Conservation (phyloP, 139 green algal genomes). For the Chlamydomonas asymmetrica region DNA sequence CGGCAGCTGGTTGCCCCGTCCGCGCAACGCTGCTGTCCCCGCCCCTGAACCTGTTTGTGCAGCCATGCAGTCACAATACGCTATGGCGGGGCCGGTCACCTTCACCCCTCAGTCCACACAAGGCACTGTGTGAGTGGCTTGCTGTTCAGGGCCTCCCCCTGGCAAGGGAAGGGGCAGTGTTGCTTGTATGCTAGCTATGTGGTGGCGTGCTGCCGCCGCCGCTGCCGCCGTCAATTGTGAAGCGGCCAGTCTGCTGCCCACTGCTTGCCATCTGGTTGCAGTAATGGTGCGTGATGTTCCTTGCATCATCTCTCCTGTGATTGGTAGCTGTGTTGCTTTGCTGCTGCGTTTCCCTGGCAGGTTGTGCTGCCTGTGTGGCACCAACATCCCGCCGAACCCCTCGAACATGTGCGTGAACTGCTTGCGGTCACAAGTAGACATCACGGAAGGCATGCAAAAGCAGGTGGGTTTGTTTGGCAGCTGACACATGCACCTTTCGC, state of each 20-base stretch:
- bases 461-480: slow-evolving; percentile 26
- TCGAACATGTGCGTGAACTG: slow-evolving; percentile 99
- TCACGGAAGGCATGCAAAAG: slow-evolving; percentile 95
- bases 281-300: neutral
- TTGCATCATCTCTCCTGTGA: neutral
- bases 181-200: neutral
- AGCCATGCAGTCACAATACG: too few species aligned
- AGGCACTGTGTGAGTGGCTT: slow-evolving; percentile 75
- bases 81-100: slow-evolving; percentile 13
- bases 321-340: too few species aligned
- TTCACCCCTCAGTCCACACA: slow-evolving; percentile 63
- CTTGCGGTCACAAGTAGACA: slow-evolving; percentile 95
- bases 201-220: neutral
- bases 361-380: slow-evolving; percentile 95
- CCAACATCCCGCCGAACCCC: slow-evolving; percentile 87
- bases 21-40: too few species aligned
- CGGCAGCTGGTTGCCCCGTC: too few species aligned
- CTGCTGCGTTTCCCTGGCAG: slow-evolving; percentile 1
- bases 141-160: neutral
- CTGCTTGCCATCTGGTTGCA: neutral
- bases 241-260: neutral
- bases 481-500: too few species aligned
- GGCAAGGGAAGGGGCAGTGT: neutral
- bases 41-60: too few species aligned
- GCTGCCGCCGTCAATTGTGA: neutral